phyloP scores from a whole-genome alignment of 148 eudicot species.

The Spergularia bocconei region DNA sequence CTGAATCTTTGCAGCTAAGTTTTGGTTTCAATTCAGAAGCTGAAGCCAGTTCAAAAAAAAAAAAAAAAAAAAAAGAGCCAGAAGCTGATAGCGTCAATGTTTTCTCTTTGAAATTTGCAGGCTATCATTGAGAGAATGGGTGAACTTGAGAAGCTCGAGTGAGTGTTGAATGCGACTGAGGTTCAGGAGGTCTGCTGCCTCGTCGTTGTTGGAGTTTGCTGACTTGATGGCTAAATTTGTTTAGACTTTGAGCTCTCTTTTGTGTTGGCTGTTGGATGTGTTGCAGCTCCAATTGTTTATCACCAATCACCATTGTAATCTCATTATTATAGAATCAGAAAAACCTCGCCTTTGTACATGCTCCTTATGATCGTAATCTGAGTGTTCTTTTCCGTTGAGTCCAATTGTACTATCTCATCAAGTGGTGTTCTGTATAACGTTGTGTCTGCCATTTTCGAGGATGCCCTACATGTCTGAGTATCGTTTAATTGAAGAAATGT shows the following conservation, averaged over 20 bases:
- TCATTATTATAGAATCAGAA: not conserved
- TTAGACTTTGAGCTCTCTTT: not conserved
- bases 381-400: constrained; percentile 8
- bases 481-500: not conserved
- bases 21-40: not conserved
- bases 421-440: constrained; percentile 5
- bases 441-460: not conserved
- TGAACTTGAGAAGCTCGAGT: constrained; percentile 79
- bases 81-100: not conserved
- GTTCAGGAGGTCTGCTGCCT: not conserved
- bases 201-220: not conserved
- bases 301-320: not conserved
- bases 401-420: not conserved
- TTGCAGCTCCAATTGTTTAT: not conserved
- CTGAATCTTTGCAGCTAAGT: not conserved
- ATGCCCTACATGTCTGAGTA: not conserved
- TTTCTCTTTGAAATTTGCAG: constrained; percentile 34
- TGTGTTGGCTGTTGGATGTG: not conserved
- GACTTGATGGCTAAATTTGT: constrained; percentile 13
- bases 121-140: constrained; percentile 86
- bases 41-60: not conserved
- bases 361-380: constrained; percentile 12
- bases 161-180: constrained; percentile 12
- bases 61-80: too few relatives aligned
- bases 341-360: constrained; percentile 6